A percentile compares a stretch with the other conserved stretches of the same genome.
These are phyloP conservation scores for Saturnispora zaruensis DNA, from an alignment of 805 yeast species.

Conservation along the genomic window DNA sequence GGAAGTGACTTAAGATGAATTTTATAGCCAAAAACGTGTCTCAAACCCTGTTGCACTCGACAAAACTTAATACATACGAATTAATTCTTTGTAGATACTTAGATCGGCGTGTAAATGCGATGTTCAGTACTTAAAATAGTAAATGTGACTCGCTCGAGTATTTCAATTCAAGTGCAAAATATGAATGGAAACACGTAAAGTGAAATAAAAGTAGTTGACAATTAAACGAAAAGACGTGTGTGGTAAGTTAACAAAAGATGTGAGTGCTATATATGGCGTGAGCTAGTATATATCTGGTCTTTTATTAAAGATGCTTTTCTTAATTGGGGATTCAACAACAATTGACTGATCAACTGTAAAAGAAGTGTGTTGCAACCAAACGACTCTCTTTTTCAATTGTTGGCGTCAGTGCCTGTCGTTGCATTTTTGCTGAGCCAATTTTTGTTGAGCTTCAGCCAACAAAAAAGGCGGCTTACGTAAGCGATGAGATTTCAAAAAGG, in stretches of 20 bases:
- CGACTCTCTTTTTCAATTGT: not conserved
- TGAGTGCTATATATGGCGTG: not conserved
- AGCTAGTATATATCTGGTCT: not conserved
- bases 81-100: not conserved
- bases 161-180: not conserved
- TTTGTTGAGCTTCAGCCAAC: slow-evolving; percentile 1
- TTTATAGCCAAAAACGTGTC: too few species aligned
- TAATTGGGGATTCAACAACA: not conserved
- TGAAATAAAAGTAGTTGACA: not conserved
- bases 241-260: not conserved
- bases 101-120: not conserved
- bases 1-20: too few species aligned
- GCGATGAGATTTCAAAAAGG: not conserved
- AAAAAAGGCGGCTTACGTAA: not conserved
- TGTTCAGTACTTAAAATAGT: not conserved
- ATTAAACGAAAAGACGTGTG: not conserved
- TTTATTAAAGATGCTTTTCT: not conserved
- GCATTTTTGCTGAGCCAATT: not conserved
- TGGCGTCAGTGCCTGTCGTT: not conserved
- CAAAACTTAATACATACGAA: not conserved
- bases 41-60: not conserved
- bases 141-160: not conserved
- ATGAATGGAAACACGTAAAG: not conserved
- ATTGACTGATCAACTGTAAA: not conserved
- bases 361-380: not conserved